Percentiles rank a stretch among this genome's conserved stretches.
Evolutionary conservation across 768 basidiomycete genomes (phyloP).

Genomic region (Mycena epipterygia): DNA sequence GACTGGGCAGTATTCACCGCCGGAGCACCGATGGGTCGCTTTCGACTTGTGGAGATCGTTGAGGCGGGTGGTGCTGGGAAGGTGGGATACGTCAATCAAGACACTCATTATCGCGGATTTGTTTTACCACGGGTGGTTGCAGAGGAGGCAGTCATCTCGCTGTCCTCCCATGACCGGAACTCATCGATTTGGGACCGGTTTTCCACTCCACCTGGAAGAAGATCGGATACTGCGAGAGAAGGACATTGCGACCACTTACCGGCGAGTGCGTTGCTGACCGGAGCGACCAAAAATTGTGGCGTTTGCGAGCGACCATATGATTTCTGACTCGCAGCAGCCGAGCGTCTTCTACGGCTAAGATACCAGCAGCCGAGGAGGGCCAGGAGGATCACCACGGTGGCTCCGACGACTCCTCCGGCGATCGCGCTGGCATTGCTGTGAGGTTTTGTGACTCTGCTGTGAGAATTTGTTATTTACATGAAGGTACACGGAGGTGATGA

Average conservation of each 20-base stretch:
- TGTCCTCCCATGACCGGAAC: constrained; percentile 10
- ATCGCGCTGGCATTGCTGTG: constrained; percentile 17
- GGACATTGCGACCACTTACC: neutral
- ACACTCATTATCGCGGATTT: neutral
- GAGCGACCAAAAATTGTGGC: neutral
- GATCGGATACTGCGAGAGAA: neutral
- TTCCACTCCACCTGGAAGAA: neutral
- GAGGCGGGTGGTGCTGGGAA: neutral
- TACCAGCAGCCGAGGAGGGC: constrained; percentile 18
- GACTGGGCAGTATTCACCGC: too few relatives aligned
- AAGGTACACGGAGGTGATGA: too few relatives aligned
- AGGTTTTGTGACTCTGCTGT: neutral
- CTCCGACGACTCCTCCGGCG: constrained; percentile 13
- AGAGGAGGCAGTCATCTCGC: neutral
- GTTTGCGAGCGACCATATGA: neutral
- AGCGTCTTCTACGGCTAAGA: neutral
- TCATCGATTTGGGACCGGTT: neutral
- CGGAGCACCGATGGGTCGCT: constrained; percentile 2
- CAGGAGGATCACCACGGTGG: constrained; percentile 1
- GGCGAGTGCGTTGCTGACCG: constrained; percentile 8
- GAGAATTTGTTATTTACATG: too few relatives aligned
- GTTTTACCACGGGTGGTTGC: too few relatives aligned
- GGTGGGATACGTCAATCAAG: neutral
- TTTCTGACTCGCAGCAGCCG: neutral
- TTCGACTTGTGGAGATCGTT: neutral